Evolutionary conservation across 805 yeast species (phyloP).

Genomic region (Metschnikowia lunata): DNA sequence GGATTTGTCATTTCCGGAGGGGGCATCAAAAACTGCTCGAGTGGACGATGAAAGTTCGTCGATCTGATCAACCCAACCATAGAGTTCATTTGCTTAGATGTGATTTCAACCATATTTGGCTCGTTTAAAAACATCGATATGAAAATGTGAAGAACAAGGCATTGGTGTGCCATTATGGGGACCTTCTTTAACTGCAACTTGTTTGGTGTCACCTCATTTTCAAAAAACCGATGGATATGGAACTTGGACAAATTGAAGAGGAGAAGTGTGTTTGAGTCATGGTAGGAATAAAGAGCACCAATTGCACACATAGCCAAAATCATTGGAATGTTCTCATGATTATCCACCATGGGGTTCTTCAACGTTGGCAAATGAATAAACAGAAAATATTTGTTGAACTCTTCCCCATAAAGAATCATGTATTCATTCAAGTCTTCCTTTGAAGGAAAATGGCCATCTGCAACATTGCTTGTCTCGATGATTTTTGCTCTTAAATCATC

Average conservation of each 20-base stretch:
- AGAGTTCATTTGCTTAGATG: slow-evolving; percentile 50
- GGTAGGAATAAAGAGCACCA: slow-evolving; percentile 84
- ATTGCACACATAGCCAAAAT: slow-evolving; percentile 78
- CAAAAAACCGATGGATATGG: slow-evolving; percentile 64
- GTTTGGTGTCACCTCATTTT: slow-evolving; percentile 42
- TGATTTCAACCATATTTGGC: slow-evolving; percentile 45
- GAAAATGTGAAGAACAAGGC: slow-evolving; percentile 52
- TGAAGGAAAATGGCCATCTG: slow-evolving; percentile 64
- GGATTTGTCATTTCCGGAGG: slow-evolving; percentile 21
- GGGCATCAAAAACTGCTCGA: slow-evolving; percentile 30
- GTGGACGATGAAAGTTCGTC: slow-evolving; percentile 48
- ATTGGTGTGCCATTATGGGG: slow-evolving; percentile 54
- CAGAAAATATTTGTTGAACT: slow-evolving; percentile 79
- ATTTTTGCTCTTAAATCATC: slow-evolving; percentile 52
- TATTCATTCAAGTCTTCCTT: slow-evolving; percentile 73
- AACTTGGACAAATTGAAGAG: slow-evolving; percentile 64
- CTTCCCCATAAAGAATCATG: slow-evolving; percentile 66
- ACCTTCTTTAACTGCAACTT: slow-evolving; percentile 49
- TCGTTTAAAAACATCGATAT: slow-evolving; percentile 55
- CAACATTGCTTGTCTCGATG: slow-evolving; percentile 48
- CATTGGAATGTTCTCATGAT: slow-evolving; percentile 55
- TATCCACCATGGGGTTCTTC: slow-evolving; percentile 36
- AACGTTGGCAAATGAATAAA: slow-evolving; percentile 71
- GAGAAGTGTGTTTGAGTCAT: slow-evolving; percentile 68
- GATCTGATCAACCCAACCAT: slow-evolving; percentile 52